Percentiles rank a stretch among this genome's conserved stretches.
Evolutionary conservation across 2,329 filamentous ascomycete species (phyloP).

Genomic region (Zymoseptoria ardabiliae): DNA sequence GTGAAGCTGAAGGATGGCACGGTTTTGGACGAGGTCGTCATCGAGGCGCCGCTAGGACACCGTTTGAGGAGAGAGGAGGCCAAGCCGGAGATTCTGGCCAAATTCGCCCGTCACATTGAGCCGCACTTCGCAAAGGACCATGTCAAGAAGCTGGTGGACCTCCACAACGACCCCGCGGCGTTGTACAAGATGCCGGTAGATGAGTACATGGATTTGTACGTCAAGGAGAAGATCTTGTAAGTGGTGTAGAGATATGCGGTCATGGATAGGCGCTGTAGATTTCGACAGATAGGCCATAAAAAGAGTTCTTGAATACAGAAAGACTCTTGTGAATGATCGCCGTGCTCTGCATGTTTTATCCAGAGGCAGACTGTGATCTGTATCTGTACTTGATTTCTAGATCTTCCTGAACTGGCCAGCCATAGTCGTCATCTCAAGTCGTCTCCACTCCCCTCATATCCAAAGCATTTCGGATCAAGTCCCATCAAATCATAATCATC

Average conservation of each 20-base stretch:
- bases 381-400: too few species aligned
- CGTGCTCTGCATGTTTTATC: too few species aligned
- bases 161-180: conserved; percentile 67
- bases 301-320: not conserved
- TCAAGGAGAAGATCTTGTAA: conserved; percentile 43
- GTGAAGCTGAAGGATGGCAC: conserved; percentile 94
- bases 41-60: conserved; percentile 93
- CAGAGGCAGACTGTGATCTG: too few species aligned
- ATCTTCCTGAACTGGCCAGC: too few species aligned
- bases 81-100: conserved; percentile 91
- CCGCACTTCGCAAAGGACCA: conserved; percentile 71
- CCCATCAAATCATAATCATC: not conserved
- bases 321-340: not conserved
- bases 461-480: not conserved
- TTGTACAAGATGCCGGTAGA: conserved; percentile 79
- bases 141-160: conserved; percentile 73
- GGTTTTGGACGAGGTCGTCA: conserved; percentile 77
- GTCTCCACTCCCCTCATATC: too few species aligned
- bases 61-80: conserved; percentile 80
- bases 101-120: conserved; percentile 86
- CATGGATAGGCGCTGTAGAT: not conserved
- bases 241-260: not conserved
- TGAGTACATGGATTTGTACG: conserved; percentile 84
- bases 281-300: not conserved
- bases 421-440: too few species aligned